phyloP scores from a whole-genome alignment of 352 stramenopile genomes.

The Phytophthora constricta region DNA sequence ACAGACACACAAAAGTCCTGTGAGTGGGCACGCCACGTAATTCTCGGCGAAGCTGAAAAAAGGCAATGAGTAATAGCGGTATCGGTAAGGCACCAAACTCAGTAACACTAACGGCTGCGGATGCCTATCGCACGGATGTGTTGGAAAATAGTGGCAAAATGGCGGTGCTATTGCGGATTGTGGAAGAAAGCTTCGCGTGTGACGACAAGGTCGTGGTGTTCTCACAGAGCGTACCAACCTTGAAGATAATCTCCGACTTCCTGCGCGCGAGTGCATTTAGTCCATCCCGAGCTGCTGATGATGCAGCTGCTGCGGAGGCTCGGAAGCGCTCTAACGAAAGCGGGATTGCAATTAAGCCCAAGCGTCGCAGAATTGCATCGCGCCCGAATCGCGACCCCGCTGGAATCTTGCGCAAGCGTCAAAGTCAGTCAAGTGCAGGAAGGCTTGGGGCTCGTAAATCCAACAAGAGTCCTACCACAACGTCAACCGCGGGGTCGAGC shows the following conservation, averaged over 20 bases:
- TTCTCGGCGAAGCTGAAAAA: slow-evolving; percentile 27
- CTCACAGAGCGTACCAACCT: slow-evolving; percentile 86
- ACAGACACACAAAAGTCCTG: slow-evolving; percentile 64
- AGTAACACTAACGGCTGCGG: background rate
- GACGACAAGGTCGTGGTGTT: slow-evolving; percentile 91
- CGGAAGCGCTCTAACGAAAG: slow-evolving; percentile 22
- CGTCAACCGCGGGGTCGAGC: slow-evolving; percentile 21
- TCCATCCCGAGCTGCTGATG: slow-evolving; percentile 35
- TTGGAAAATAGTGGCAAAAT: slow-evolving; percentile 86
- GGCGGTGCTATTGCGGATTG: slow-evolving; percentile 73
- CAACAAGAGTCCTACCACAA: background rate
- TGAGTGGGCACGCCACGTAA: slow-evolving; percentile 67
- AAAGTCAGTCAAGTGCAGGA: slow-evolving; percentile 27
- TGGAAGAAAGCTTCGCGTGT: slow-evolving; percentile 73
- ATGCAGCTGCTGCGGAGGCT: slow-evolving; percentile 24
- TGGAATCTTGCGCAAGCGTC: slow-evolving; percentile 60
- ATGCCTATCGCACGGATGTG: slow-evolving; percentile 53
- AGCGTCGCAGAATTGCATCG: slow-evolving; percentile 35
- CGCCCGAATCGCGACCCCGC: slow-evolving; percentile 61
- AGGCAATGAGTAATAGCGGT: background rate
- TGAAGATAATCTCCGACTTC: slow-evolving; percentile 83
- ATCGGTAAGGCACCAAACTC: background rate
- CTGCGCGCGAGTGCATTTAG: slow-evolving; percentile 64
- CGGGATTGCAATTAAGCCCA: slow-evolving; percentile 28
- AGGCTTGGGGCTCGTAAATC: no score